Conservation (phyloP, 2,329 filamentous ascomycete genomes). For the Zopfia rhizophila region DNA sequence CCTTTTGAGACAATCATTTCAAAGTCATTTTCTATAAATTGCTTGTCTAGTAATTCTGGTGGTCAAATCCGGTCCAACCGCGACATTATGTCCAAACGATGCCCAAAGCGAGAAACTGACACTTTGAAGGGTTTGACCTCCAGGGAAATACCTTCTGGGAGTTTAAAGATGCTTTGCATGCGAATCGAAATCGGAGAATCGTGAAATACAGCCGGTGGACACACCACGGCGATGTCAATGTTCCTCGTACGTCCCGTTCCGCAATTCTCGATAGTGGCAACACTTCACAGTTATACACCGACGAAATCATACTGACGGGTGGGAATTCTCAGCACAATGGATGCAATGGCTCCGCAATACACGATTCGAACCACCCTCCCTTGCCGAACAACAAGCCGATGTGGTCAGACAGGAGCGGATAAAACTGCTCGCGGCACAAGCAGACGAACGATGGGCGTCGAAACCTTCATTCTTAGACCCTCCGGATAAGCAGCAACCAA, state of each 20-base stretch:
- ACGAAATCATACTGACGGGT: slow-evolving; percentile 10
- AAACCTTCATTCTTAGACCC: slow-evolving; percentile 68
- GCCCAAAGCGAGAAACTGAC: too few relatives aligned
- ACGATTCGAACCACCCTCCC: slow-evolving; percentile 64
- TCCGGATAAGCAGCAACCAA: slow-evolving; percentile 61
- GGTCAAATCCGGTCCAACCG: slow-evolving; percentile 2
- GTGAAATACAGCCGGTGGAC: slow-evolving; percentile 64
- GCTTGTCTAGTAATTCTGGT: too few relatives aligned
- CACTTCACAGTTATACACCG: too few relatives aligned
- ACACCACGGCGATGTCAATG: slow-evolving; percentile 69
- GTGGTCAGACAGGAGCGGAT: slow-evolving; percentile 66
- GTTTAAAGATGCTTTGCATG: slow-evolving; percentile 68
- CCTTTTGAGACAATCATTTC: too few relatives aligned
- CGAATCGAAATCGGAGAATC: slow-evolving; percentile 66
- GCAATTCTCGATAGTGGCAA: slow-evolving; percentile 31
- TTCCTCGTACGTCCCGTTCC: too few relatives aligned
- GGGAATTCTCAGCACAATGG: slow-evolving; percentile 65
- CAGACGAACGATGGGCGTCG: slow-evolving; percentile 70
- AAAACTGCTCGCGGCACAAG: slow-evolving; percentile 67
- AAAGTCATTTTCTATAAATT: neutral
- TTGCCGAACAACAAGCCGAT: slow-evolving; percentile 69
- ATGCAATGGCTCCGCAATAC: slow-evolving; percentile 75
- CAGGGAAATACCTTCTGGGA: slow-evolving; percentile 74
- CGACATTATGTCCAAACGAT: too few relatives aligned
- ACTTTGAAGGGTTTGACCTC: slow-evolving; percentile 65